phyloP scores from a whole-genome alignment of 2,329 filamentous ascomycete genomes.

The Lizonia empirigonia region DNA sequence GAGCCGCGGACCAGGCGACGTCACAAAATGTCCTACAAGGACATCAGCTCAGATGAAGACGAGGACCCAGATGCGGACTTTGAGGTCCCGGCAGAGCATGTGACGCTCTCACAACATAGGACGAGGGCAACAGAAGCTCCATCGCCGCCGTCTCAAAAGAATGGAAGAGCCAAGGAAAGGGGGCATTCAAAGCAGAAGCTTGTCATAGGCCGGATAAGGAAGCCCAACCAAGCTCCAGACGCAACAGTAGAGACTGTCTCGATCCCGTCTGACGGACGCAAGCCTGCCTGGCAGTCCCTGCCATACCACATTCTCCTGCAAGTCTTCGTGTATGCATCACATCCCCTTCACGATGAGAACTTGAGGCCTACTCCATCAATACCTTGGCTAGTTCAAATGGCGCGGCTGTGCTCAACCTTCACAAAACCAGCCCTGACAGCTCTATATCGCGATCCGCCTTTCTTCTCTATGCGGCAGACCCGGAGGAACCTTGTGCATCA shows the following conservation, averaged over 20 bases:
- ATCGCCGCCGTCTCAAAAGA: conserved; percentile 20
- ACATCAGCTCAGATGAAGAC: conserved; percentile 40
- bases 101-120: conserved; percentile 17
- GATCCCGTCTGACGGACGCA: conserved; percentile 37
- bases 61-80: conserved; percentile 37
- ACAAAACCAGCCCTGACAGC: conserved; percentile 74
- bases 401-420: conserved; percentile 66
- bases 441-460: conserved; percentile 71
- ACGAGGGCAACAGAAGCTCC: conserved; percentile 11
- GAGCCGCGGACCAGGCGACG: conserved; percentile 19
- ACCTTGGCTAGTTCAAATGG: conserved; percentile 69
- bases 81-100: conserved; percentile 24
- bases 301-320: conserved; percentile 72
- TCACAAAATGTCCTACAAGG: conserved; percentile 40
- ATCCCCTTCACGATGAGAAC: conserved; percentile 59
- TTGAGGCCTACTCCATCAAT: conserved; percentile 53
- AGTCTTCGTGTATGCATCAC: conserved; percentile 71
- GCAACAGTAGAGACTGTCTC: conserved; percentile 3
- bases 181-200: conserved; percentile 20
- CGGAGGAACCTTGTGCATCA: conserved; percentile 55
- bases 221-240: conserved; percentile 23
- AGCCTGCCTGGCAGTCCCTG: conserved; percentile 50
- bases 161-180: background rate
- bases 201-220: conserved; percentile 35
- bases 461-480: conserved; percentile 60